Evolutionary conservation across 441 rosid genomes (phyloP).

Genomic region (Erysimum cheiri): DNA sequence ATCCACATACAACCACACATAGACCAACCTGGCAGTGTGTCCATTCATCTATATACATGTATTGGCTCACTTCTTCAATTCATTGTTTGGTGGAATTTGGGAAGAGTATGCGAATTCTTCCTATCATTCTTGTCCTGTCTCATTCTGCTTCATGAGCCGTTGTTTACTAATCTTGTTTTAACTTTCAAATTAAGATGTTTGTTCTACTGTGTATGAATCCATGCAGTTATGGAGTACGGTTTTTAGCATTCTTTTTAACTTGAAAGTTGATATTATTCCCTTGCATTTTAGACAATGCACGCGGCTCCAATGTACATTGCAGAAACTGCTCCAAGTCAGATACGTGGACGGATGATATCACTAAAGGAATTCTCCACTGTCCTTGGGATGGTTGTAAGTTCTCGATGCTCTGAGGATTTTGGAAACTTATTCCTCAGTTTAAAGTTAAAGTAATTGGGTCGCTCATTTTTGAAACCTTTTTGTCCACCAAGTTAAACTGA

Average conservation of each 20-base stretch:
- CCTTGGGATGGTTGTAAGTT: slow-evolving; percentile 99
- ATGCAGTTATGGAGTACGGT: slow-evolving; percentile 8
- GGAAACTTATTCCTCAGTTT: slow-evolving; percentile 5
- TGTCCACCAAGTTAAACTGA: slow-evolving; percentile 19
- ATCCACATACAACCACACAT: slow-evolving; percentile 1
- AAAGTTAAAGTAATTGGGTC: slow-evolving; percentile 15
- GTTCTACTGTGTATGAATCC: slow-evolving; percentile 3
- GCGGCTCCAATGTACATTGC: slow-evolving; percentile 99
- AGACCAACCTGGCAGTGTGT: slow-evolving; percentile 1
- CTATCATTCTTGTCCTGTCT: neutral
- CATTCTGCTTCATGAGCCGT: neutral
- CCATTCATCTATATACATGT: neutral
- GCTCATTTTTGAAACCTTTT: slow-evolving; percentile 4
- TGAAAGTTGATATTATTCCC: slow-evolving; percentile 26
- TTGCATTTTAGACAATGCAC: slow-evolving; percentile 82
- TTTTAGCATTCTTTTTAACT: slow-evolving; percentile 28
- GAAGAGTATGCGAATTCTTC: neutral
- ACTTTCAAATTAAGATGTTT: slow-evolving; percentile 12
- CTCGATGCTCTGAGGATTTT: slow-evolving; percentile 31
- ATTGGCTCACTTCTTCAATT: neutral
- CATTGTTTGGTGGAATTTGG: slow-evolving; percentile 10
- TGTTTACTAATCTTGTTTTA: slow-evolving; percentile 14
- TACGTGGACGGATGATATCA: slow-evolving; percentile 91
- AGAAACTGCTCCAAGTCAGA: slow-evolving; percentile 93
- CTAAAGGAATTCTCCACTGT: slow-evolving; percentile 95